These are phyloP conservation scores for Zasmidium citrigriseum DNA, from an alignment of 2,329 filamentous ascomycete genomes.

Conservation along the genomic window DNA sequence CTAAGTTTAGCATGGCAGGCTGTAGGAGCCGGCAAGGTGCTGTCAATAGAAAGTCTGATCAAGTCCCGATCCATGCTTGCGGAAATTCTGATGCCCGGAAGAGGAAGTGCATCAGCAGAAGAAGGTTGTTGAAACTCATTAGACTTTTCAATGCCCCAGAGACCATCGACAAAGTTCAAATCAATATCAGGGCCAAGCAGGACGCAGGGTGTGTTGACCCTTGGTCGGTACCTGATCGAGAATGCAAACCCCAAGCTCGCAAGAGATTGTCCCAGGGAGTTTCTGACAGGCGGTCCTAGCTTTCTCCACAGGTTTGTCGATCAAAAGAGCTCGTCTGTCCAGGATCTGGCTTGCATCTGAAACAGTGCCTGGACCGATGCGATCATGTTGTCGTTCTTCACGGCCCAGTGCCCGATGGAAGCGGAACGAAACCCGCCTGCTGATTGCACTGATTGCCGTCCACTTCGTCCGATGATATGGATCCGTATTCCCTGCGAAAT, in stretches of 20 bases:
- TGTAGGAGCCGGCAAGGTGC: neutral
- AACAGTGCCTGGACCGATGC: neutral
- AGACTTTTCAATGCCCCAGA: neutral
- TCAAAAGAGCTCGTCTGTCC: neutral
- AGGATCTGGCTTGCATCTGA: neutral
- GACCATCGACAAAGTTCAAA: neutral
- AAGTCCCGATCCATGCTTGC: neutral
- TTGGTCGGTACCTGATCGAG: neutral
- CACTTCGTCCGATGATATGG: neutral
- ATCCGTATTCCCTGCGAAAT: neutral
- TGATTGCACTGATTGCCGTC: neutral
- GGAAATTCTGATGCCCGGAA: neutral
- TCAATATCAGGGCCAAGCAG: neutral
- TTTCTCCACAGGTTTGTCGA: neutral
- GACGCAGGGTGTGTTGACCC: neutral
- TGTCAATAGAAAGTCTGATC: neutral
- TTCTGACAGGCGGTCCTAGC: neutral
- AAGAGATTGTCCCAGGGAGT: neutral
- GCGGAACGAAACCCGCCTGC: neutral
- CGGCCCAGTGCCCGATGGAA: neutral
- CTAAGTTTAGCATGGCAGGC: neutral
- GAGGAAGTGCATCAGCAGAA: neutral
- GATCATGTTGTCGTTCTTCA: neutral
- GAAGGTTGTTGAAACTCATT: neutral
- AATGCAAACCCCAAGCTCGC: neutral